Percentiles rank a stretch among this genome's conserved stretches.
Evolutionary conservation across 164 flowering plant genomes (phyloP).

Genomic region (Litsea cubeba): DNA sequence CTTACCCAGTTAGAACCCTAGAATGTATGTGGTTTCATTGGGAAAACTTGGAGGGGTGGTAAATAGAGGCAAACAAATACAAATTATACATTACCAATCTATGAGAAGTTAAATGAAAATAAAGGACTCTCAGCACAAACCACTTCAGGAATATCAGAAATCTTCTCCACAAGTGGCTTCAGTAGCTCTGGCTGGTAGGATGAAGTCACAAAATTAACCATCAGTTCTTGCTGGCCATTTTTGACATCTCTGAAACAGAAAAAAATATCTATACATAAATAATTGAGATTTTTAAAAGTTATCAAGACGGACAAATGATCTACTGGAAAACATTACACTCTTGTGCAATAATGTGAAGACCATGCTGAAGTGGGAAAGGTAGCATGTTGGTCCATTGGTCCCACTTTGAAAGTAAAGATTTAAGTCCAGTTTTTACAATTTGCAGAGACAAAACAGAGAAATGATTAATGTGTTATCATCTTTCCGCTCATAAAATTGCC

Average conservation of each 20-base stretch:
- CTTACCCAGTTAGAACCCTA: too few species aligned
- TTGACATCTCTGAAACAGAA: slow-evolving; percentile 52
- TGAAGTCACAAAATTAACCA: slow-evolving; percentile 98
- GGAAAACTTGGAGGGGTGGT: too few species aligned
- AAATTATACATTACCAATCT: background rate
- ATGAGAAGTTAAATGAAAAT: background rate
- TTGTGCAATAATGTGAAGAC: too few species aligned
- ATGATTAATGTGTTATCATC: background rate
- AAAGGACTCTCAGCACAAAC: slow-evolving; percentile 34
- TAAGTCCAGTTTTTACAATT: background rate
- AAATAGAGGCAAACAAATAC: too few species aligned
- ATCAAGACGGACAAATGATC: too few species aligned
- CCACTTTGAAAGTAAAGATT: too few species aligned
- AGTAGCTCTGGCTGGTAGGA: slow-evolving; percentile 83
- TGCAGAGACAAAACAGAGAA: background rate
- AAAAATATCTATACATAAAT: background rate
- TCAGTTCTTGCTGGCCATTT: slow-evolving; percentile 69
- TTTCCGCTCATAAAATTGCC: too few species aligned
- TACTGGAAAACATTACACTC: too few species aligned
- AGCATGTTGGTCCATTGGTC: too few species aligned
- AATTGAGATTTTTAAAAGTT: too few species aligned
- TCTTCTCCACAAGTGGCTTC: slow-evolving; percentile 66
- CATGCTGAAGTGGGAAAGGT: too few species aligned
- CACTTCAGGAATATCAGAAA: slow-evolving; percentile 78
- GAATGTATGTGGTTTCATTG: too few species aligned